Conservation (phyloP, 2,329 filamentous ascomycete genomes). For the Sporothrix phasma region DNA sequence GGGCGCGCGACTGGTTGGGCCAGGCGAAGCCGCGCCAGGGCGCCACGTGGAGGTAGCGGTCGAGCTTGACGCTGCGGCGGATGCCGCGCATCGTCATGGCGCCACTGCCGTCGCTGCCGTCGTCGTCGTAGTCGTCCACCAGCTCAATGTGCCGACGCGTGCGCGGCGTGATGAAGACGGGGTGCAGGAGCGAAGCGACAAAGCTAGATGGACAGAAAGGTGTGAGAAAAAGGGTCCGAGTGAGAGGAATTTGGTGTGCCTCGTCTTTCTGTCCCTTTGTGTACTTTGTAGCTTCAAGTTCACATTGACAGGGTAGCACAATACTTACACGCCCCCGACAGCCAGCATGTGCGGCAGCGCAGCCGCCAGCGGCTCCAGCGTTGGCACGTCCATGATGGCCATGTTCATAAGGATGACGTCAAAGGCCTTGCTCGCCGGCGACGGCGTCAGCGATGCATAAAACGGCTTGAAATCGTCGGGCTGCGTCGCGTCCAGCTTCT, state of each 20-base stretch:
- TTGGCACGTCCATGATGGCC: slow-evolving; percentile 39
- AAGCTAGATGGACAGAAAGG: too few relatives aligned
- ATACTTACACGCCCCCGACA: slow-evolving; percentile 27
- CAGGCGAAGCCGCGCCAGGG: slow-evolving; percentile 31
- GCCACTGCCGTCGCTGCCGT: neutral
- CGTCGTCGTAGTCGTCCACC: slow-evolving; percentile 26
- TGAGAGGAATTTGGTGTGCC: too few relatives aligned
- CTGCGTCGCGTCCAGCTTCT: slow-evolving; percentile 31
- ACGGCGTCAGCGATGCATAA: neutral
- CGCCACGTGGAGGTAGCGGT: slow-evolving; percentile 33
- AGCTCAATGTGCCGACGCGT: slow-evolving; percentile 30
- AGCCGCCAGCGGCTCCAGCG: slow-evolving; percentile 32
- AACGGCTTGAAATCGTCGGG: slow-evolving; percentile 22
- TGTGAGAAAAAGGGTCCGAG: too few relatives aligned
- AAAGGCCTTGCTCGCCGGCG: slow-evolving; percentile 22
- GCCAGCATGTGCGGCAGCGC: slow-evolving; percentile 33
- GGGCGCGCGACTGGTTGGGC: slow-evolving; percentile 26
- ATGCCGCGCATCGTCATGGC: slow-evolving; percentile 25
- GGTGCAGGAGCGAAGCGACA: slow-evolving; percentile 38
- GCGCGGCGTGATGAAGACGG: slow-evolving; percentile 38
- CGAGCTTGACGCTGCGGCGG: slow-evolving; percentile 29
- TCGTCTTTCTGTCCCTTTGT: neutral
- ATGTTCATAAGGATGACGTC: slow-evolving; percentile 39
- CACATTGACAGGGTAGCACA: neutral
- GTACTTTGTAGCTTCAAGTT: too few relatives aligned